A percentile compares a stretch with the other conserved stretches of the same genome.
phyloP scores from a whole-genome alignment of 176 grass and related monocot species.

The Hordeum marinum region DNA sequence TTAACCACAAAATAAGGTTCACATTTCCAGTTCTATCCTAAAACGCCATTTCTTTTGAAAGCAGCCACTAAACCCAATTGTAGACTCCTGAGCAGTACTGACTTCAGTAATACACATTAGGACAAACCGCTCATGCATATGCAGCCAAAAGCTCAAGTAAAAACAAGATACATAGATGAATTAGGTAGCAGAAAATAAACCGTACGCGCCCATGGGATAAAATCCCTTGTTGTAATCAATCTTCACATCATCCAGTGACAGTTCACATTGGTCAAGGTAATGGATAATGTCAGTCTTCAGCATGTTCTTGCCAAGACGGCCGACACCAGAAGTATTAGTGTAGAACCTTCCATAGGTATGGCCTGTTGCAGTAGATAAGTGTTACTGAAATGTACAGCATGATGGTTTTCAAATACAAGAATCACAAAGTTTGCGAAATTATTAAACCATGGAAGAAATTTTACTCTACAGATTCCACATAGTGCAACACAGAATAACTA shows the following conservation, averaged over 20 bases:
- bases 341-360: slow-evolving; percentile 60
- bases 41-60: neutral
- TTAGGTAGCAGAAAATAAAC: slow-evolving; percentile 19
- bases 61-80: neutral
- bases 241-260: slow-evolving; percentile 74
- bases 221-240: slow-evolving; percentile 77
- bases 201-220: slow-evolving; percentile 50
- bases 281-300: slow-evolving; percentile 91
- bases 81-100: neutral
- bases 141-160: slow-evolving; percentile 5
- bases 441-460: neutral
- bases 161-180: neutral
- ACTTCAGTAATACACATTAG: neutral
- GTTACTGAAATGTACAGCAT: slow-evolving; percentile 20
- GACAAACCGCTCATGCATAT: neutral
- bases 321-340: neutral
- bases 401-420: neutral
- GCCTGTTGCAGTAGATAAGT: slow-evolving; percentile 41
- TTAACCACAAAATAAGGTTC: neutral
- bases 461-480: neutral
- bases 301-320: slow-evolving; percentile 45
- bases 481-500: neutral
- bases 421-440: neutral
- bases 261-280: slow-evolving; percentile 58
- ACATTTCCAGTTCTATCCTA: neutral